Evolutionary conservation across 164 flowering plant species (phyloP).

Genomic region (Magnolia changhungtana): DNA sequence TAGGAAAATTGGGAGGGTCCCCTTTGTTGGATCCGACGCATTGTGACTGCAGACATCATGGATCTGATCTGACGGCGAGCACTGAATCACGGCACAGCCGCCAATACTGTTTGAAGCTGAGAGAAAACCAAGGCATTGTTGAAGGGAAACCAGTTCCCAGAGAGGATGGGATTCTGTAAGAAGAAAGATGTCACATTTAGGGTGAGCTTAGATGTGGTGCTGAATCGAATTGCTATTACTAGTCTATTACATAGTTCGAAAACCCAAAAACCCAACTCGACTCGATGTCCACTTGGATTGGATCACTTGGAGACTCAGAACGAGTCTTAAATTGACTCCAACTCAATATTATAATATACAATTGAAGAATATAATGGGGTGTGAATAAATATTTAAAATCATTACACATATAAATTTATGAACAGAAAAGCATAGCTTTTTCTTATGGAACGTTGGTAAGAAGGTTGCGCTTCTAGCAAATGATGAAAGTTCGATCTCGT

Average conservation of each 20-base stretch:
- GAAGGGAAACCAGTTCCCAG: conserved; percentile 39
- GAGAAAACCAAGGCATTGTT: conserved; percentile 65
- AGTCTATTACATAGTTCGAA: background rate
- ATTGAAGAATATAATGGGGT: too few species aligned
- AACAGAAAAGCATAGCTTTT: too few species aligned
- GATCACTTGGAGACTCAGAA: background rate
- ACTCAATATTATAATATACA: too few species aligned
- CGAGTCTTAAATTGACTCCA: too few species aligned
- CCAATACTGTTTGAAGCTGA: conserved; percentile 64
- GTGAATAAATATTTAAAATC: too few species aligned
- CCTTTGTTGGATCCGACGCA: too few species aligned
- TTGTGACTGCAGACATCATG: background rate
- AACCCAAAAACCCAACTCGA: background rate
- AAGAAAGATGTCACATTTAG: background rate
- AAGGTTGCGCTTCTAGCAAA: too few species aligned
- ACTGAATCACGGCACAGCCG: conserved; percentile 52
- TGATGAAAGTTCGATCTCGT: too few species aligned
- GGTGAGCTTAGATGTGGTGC: background rate
- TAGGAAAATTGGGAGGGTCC: too few species aligned
- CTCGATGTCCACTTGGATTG: too few species aligned
- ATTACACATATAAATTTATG: too few species aligned
- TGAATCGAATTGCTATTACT: background rate
- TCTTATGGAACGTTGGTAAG: too few species aligned
- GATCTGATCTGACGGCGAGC: conserved; percentile 18
- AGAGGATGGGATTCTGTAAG: conserved; percentile 47